Evolutionary conservation across 805 yeast species (phyloP), one percentile per base, ranked within the genome.

Genomic region (Huiozyma naganishii): DNA sequence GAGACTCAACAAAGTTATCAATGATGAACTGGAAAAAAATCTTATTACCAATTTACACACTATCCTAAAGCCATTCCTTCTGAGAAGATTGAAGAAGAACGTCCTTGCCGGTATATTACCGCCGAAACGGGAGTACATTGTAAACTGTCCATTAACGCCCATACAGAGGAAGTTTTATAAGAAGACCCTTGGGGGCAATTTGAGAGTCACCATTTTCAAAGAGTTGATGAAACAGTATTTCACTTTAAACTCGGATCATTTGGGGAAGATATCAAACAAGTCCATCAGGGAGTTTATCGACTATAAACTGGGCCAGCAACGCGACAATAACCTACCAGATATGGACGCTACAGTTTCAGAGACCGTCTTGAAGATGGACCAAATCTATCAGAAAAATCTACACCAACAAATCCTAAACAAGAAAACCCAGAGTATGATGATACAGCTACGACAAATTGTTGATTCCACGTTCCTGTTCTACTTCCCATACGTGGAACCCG

Each of bases 361-460:
- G 30, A 44, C 40, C 5, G 42, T 58, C 7, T 30, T 34, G 28
- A 48, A 53, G 13, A 57, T 62, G 61, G 60, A 59, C 34, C 36
- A 42, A 38, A 39, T 57, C 41, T 56, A 56, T 56, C 32, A 64
- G 53, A 49, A 58, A 12, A 57, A 63, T 40, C 59, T 70, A 6
- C 58, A 59, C 27, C 65, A 58, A 35, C 73, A 73, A 46, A 58
- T 80, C 6, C 66, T 67, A 13, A 63, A 66, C 33, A 80, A 80
- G 51, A 70, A 69, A 41, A 65, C 85, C 42, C 80, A 75, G 49
- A 86, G 85, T 53, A 53, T 77, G 52, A 70, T 83, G 66, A 86
- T 89, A 86, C 97, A 89, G 61, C 68, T 89, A 41, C 70, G 98
- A 37, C 77, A 80, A 46, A 74, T 86, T 7, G 88, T 96, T 52